Evolutionary conservation across 305 asterid species (phyloP).

Genomic region (Fraxinus dipetala): DNA sequence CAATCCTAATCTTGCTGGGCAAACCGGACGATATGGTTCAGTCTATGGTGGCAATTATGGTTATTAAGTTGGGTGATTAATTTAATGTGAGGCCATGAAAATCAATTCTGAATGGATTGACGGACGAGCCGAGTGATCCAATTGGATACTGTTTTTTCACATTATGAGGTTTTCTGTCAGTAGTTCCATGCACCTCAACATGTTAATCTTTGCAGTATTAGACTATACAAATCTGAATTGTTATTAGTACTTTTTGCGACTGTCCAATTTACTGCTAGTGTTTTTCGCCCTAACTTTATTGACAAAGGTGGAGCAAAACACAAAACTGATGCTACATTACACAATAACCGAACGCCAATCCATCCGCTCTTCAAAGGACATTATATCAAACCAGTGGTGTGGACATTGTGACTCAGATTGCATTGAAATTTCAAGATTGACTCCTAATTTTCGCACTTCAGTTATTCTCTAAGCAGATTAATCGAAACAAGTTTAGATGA

Average conservation of each 20-base stretch:
- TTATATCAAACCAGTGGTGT: not conserved
- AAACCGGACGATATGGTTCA: conserved; percentile 70
- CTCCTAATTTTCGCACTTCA: not conserved
- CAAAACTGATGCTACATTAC: not conserved
- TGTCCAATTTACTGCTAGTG: not conserved
- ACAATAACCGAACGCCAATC: not conserved
- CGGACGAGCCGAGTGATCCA: conserved; percentile 15
- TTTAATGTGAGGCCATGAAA: not conserved
- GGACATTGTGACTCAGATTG: not conserved
- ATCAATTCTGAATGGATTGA: conserved; percentile 4
- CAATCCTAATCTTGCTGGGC: conserved; percentile 52
- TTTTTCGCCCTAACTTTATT: not conserved
- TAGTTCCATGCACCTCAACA: conserved; percentile 3
- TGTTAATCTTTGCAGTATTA: not conserved
- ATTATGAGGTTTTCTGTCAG: not conserved
- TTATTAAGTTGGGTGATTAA: conserved; percentile 39
- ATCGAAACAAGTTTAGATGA: not conserved
- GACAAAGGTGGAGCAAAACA: not conserved
- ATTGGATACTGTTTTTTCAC: not conserved
- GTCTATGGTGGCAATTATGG: conserved; percentile 74
- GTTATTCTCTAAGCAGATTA: not conserved
- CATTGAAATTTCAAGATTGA: not conserved
- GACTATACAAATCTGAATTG: not conserved
- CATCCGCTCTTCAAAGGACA: not conserved
- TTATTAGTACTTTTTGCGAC: not conserved